Base-by-base conservation (phyloP, 179 eudicot species). In the Carnegiea gigantea region DNA sequence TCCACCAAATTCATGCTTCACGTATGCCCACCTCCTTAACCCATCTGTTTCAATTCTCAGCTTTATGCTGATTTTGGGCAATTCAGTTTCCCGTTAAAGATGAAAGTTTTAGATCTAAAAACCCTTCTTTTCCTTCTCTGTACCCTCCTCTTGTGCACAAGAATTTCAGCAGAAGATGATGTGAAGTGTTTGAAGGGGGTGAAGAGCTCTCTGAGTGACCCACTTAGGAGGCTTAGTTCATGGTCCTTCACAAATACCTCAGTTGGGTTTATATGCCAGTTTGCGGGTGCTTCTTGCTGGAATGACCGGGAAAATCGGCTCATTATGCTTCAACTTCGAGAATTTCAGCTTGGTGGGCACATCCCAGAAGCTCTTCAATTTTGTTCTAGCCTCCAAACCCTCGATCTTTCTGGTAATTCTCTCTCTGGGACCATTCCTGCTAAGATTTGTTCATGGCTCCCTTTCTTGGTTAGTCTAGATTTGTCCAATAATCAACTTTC, bases 381-480 rank as follows among this genome's bases (percentile, higher is more conserved):
- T 38, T 96, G 99, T 26, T 60, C 80, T n/a, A 90, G 85, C 81
- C 86, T 96, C 8, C 91, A 88, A 21, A 86, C 77, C 18, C 92
- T 96, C 20, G 93, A 90, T 91, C 91, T 96, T n/a, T 87, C 98
- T 40, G 93, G 96, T 85, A 92, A 96, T 81, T 48, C 79, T 17
- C 83, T 96, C 14, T 48, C 83, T 23, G 98, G 98, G 24, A 28
- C 90, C 6, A 89, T 96, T 20, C 97, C 99, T 72, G 4, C 81
- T 3, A 73, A 82, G 49, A 85, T 96, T 40, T 96, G 99, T 70
- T 60, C 67, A 40, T 94, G 98, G 97, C 62, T 96, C 77, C 98
- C 99, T 49, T 96, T 81, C 85, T 85, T 96, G 75, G 94, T 90
- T 2, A 70, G 87, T 36, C 80, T 96, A 46, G 96, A 92, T 85